phyloP scores from a whole-genome alignment of 768 basidiomycete species.

The Amanita molliuscula region DNA sequence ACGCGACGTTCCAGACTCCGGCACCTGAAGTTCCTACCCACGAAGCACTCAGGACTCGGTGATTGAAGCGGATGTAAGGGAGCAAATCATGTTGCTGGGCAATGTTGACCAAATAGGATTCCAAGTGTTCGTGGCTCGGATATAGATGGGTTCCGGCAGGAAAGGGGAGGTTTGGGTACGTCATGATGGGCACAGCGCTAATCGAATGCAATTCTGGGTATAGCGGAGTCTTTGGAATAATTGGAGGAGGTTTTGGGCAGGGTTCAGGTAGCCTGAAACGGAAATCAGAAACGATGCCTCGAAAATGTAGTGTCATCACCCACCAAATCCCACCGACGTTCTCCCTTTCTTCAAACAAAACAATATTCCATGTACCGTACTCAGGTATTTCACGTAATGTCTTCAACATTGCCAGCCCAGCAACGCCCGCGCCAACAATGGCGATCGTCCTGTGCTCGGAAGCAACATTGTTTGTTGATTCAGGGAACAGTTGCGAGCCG shows the following conservation, averaged over 20 bases:
- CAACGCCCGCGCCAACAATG: constrained; percentile 48
- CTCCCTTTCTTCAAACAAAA: constrained; percentile 40
- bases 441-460: constrained; percentile 33
- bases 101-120: constrained; percentile 28
- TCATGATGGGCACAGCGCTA: constrained; percentile 47
- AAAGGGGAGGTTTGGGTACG: constrained; percentile 45
- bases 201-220: constrained; percentile 49
- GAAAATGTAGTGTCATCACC: constrained; percentile 1
- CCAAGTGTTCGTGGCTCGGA: constrained; percentile 34
- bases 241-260: constrained; percentile 24
- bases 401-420: constrained; percentile 42
- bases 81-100: not conserved
- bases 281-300: not conserved
- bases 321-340: constrained; percentile 52
- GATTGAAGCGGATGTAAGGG: not conserved
- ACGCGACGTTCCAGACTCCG: not conserved
- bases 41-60: not conserved
- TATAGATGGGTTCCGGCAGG: constrained; percentile 39
- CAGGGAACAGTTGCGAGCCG: not conserved
- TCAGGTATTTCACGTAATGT: constrained; percentile 36
- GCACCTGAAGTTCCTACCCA: not conserved
- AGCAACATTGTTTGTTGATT: constrained; percentile 3
- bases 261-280: constrained; percentile 23
- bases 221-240: constrained; percentile 42
- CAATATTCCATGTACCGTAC: constrained; percentile 34